phyloP scores from a whole-genome alignment of 208 protist genomes.

The Willaertia magna region DNA sequence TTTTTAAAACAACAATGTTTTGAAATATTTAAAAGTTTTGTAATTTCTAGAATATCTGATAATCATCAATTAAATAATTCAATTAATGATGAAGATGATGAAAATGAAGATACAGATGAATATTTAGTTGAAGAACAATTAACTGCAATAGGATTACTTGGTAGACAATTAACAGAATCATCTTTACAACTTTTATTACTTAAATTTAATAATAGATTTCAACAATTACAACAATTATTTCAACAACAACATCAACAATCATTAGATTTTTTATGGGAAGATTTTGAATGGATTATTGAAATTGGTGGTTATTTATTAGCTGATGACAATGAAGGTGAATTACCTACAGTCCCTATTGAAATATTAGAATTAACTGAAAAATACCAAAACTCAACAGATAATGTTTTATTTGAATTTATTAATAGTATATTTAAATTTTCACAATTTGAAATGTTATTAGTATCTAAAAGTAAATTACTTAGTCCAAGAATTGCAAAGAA shows the following conservation, averaged over 20 bases:
- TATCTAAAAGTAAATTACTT: neutral
- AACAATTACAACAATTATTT: neutral
- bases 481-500: neutral
- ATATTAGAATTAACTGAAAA: neutral
- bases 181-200: neutral
- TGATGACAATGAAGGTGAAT: neutral
- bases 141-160: neutral
- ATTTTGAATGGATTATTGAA: slow-evolving; percentile 1
- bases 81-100: neutral
- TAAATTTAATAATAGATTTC: neutral
- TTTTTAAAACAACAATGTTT: neutral
- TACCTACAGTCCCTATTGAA: neutral
- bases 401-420: neutral
- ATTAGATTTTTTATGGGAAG: neutral
- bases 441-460: neutral
- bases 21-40: neutral
- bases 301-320: neutral
- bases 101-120: neutral
- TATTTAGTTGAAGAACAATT: neutral
- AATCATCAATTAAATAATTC: no score
- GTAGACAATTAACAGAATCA: neutral
- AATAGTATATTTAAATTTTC: neutral
- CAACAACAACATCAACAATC: neutral
- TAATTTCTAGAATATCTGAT: neutral
- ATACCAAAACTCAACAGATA: neutral